Evolutionary conservation across 768 basidiomycete genomes (phyloP).

Genomic region (Termitomyces sp.): DNA sequence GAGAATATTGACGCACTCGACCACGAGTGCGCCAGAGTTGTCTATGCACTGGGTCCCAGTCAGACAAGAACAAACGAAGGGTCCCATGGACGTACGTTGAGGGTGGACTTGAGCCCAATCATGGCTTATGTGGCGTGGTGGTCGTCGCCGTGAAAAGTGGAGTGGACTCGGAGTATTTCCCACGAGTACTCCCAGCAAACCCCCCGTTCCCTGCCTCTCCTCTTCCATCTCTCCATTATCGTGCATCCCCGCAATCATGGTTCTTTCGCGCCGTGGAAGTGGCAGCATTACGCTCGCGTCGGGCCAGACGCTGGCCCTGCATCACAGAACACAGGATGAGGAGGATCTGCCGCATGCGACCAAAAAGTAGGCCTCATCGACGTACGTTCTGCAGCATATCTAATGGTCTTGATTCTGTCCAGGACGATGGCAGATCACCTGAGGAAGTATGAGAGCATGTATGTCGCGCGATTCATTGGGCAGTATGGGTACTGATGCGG

Average conservation of each 20-base stretch:
- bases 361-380: constrained; percentile 64
- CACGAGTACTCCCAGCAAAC: constrained; percentile 15
- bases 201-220: constrained; percentile 5
- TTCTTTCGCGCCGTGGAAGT: constrained; percentile 73
- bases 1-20: constrained; percentile 95
- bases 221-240: constrained; percentile 6
- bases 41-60: constrained; percentile 75
- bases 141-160: constrained; percentile 12
- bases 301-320: constrained; percentile 80
- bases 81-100: constrained; percentile 74
- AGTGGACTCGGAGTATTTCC: constrained; percentile 13
- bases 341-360: constrained; percentile 91
- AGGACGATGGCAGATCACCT: constrained; percentile 95
- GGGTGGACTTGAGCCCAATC: constrained; percentile 93
- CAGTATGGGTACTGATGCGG: constrained; percentile 8
- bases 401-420: constrained; percentile 15
- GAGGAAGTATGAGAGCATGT: constrained; percentile 86
- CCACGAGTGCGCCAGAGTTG: constrained; percentile 92
- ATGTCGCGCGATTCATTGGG: constrained; percentile 34
- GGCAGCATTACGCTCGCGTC: constrained; percentile 69
- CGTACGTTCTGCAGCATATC: constrained; percentile 1
- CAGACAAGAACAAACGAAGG: background rate
- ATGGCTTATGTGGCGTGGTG: constrained; percentile 40
- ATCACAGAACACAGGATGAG: constrained; percentile 85
- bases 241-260: constrained; percentile 39